Evolutionary conservation across 176 grass and related monocot species (phyloP).

Genomic region (Oryza officinalis): DNA sequence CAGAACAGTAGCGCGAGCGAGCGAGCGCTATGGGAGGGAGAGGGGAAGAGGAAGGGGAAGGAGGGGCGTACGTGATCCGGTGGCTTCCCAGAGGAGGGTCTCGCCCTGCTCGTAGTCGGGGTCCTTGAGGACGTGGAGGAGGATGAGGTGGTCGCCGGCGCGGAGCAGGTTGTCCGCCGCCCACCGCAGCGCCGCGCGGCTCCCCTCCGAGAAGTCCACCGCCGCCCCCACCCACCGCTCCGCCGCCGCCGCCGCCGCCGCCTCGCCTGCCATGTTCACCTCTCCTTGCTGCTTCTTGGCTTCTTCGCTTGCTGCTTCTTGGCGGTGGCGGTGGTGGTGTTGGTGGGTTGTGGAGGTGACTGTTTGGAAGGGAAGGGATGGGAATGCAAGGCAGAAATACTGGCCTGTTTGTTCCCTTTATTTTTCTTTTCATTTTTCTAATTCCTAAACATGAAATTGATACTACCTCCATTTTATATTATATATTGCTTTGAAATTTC

Average conservation of each 20-base stretch:
- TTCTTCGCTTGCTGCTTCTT: not conserved
- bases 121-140: slow-evolving; percentile 74
- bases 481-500: too few relatives aligned
- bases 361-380: not conserved
- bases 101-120: slow-evolving; percentile 63
- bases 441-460: not conserved
- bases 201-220: slow-evolving; percentile 73
- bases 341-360: not conserved
- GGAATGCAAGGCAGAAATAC: not conserved
- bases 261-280: slow-evolving; percentile 29
- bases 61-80: slow-evolving; percentile 48
- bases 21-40: too few relatives aligned
- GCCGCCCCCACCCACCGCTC: slow-evolving; percentile 63
- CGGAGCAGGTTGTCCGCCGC: slow-evolving; percentile 71
- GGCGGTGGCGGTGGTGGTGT: not conserved
- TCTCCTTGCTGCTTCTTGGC: not conserved
- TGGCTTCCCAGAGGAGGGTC: slow-evolving; percentile 78
- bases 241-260: not conserved
- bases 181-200: slow-evolving; percentile 68
- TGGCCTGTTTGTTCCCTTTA: not conserved
- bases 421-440: not conserved
- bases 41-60: too few relatives aligned
- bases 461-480: too few relatives aligned
- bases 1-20: not conserved
- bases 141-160: slow-evolving; percentile 62